Conservation (phyloP, 2,329 filamentous ascomycete genomes). For the Penicillium sp. region DNA sequence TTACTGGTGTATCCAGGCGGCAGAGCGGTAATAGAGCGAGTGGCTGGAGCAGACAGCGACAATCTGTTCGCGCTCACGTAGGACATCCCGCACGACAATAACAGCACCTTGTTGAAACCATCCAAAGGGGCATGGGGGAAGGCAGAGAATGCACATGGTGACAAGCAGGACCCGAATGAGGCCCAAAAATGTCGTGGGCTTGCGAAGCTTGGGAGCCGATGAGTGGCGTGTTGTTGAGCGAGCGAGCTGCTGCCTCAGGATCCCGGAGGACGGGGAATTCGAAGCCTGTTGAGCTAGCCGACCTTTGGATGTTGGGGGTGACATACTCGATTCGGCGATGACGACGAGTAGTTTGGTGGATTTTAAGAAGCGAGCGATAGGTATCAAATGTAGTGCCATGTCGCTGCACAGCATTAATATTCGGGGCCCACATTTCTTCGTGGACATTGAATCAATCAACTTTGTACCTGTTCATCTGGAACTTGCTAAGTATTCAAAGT, state of each 20-base stretch:
- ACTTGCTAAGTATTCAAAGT: neutral
- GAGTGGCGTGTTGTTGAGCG: conserved; percentile 52
- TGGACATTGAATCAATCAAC: neutral
- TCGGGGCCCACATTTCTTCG: neutral
- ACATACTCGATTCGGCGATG: neutral
- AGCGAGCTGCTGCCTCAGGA: conserved; percentile 52
- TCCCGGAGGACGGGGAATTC: conserved; percentile 50
- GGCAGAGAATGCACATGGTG: conserved; percentile 51
- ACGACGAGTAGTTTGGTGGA: too few relatives aligned
- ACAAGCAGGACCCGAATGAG: conserved; percentile 52
- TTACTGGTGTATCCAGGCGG: conserved; percentile 57
- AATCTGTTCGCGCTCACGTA: conserved; percentile 55
- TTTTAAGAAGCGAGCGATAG: neutral
- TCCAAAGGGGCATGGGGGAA: conserved; percentile 56
- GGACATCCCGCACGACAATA: conserved; percentile 47
- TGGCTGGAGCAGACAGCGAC: conserved; percentile 62
- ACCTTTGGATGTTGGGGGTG: conserved; percentile 20
- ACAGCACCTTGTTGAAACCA: conserved; percentile 56
- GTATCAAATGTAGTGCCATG: neutral
- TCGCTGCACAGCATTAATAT: neutral
- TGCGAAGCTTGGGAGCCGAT: conserved; percentile 52
- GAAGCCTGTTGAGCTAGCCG: conserved; percentile 44
- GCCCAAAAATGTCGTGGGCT: conserved; percentile 53
- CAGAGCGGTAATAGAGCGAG: conserved; percentile 59
- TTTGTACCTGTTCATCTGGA: neutral